phyloP scores from a whole-genome alignment of 1,284 basidiomycete species.

The Puccinia triticina region DNA sequence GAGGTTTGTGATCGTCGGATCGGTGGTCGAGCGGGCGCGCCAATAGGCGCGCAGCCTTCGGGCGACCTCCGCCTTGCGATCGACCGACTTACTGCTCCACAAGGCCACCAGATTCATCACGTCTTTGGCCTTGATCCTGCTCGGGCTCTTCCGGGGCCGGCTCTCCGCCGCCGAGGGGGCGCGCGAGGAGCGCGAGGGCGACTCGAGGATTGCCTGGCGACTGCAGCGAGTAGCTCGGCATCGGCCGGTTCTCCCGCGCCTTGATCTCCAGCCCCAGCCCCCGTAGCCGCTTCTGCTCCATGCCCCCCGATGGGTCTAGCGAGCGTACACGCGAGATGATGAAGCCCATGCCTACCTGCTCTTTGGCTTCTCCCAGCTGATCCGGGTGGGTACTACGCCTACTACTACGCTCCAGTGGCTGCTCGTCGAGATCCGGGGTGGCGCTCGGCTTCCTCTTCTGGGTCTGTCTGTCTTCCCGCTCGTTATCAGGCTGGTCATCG shows the following conservation, averaged over 20 bases:
- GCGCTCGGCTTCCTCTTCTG: not conserved
- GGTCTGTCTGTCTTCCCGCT: not conserved
- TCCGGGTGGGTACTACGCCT: not conserved
- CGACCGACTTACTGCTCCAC: conserved; percentile 39
- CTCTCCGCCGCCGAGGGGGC: not conserved
- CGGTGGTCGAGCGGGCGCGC: not conserved
- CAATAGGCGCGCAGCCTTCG: conserved; percentile 8
- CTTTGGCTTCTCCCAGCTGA: not conserved
- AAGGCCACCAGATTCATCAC: conserved; percentile 41
- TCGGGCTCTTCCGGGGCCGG: not conserved
- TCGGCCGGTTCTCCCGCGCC: conserved; percentile 16
- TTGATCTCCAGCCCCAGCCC: conserved; percentile 31
- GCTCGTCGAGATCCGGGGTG: not conserved
- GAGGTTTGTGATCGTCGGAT: not conserved
- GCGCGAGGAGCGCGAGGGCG: not conserved
- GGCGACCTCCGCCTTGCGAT: conserved; percentile 1
- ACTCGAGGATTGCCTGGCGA: conserved; percentile 16
- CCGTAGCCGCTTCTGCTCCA: not conserved
- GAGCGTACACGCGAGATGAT: conserved; percentile 24
- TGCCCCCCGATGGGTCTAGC: not conserved
- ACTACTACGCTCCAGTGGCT: no score
- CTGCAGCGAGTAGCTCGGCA: conserved; percentile 20
- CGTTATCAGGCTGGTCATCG: not conserved
- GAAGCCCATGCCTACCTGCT: conserved; percentile 39
- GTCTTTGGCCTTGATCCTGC: conserved; percentile 18